A percentile compares a stretch with the other conserved stretches of the same genome.
These are phyloP conservation scores for Floccularia luteovirens DNA, from an alignment of 768 basidiomycete species.

Conservation along the genomic window DNA sequence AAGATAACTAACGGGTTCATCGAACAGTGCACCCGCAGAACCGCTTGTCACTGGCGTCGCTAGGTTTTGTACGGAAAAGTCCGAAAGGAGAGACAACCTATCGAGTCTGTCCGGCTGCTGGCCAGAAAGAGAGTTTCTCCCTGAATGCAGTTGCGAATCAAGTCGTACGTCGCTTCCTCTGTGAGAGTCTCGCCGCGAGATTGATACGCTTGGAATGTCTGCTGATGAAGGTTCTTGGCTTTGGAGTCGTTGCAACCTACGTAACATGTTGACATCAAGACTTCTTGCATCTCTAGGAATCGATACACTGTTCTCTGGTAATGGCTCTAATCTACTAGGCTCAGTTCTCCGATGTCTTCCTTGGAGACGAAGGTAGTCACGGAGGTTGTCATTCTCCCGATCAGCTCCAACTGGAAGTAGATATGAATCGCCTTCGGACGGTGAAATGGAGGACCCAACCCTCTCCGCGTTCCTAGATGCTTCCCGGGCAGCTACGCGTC, in stretches of 20 bases:
- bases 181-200: slow-evolving; percentile 11
- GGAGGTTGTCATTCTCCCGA: slow-evolving; percentile 17
- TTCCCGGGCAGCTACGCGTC: slow-evolving; percentile 31
- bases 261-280: slow-evolving; percentile 11
- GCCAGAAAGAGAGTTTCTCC: not conserved
- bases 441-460: no score
- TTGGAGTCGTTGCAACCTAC: slow-evolving; percentile 8
- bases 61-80: slow-evolving; percentile 30
- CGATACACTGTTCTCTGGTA: not conserved
- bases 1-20: slow-evolving; percentile 29
- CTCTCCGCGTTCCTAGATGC: slow-evolving; percentile 12
- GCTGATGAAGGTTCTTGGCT: not conserved
- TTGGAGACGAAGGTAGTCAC: slow-evolving; percentile 12
- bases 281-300: slow-evolving; percentile 6
- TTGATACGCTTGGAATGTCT: no score
- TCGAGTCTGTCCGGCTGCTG: slow-evolving; percentile 15
- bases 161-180: slow-evolving; percentile 13
- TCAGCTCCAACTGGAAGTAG: slow-evolving; percentile 3
- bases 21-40: slow-evolving; percentile 24
- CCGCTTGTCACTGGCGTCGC: slow-evolving; percentile 23
- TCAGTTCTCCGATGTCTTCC: slow-evolving; percentile 16
- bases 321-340: slow-evolving; percentile 11
- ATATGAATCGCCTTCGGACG: not conserved
- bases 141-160: slow-evolving; percentile 1
- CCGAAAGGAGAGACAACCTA: slow-evolving; percentile 32